phyloP scores from a whole-genome alignment of 352 stramenopile genomes.

The Phytophthora fragariae region DNA sequence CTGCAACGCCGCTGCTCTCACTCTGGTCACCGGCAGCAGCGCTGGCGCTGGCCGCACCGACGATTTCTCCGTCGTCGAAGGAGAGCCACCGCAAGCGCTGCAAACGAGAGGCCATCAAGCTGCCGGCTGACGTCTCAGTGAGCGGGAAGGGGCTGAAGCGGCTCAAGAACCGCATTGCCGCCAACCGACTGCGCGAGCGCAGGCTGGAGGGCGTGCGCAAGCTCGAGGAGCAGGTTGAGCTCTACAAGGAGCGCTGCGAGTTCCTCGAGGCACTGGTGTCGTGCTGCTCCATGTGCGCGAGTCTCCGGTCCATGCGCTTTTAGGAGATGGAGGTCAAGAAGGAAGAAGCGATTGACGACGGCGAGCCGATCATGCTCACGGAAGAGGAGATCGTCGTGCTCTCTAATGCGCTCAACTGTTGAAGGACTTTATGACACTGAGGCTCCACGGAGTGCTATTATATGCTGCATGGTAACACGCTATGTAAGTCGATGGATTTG shows the following conservation, averaged over 20 bases:
- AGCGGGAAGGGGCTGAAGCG: constrained; percentile 55
- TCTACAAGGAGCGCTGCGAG: constrained; percentile 46
- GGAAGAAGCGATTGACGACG: constrained; percentile 4
- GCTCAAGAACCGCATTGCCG: constrained; percentile 67
- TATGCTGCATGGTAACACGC: constrained; percentile 13
- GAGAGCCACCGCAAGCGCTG: constrained; percentile 33
- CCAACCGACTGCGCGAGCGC: constrained; percentile 53
- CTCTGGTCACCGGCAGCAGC: neutral
- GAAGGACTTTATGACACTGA: constrained; percentile 1
- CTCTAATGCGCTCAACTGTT: constrained; percentile 28
- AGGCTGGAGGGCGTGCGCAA: constrained; percentile 55
- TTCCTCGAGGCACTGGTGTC: constrained; percentile 42
- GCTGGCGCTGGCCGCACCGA: neutral
- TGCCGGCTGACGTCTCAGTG: constrained; percentile 44
- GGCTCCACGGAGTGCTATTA: neutral
- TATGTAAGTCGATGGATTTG: constrained; percentile 23
- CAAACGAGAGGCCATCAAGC: constrained; percentile 61
- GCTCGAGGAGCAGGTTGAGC: constrained; percentile 45
- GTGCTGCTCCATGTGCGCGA: constrained; percentile 39
- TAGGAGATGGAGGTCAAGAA: constrained; percentile 8
- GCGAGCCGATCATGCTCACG: constrained; percentile 22
- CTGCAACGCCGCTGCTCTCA: neutral
- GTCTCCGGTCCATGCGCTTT: constrained; percentile 11
- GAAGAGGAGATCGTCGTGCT: constrained; percentile 44
- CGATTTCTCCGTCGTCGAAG: constrained; percentile 17